Conservation (phyloP, 2,329 filamentous ascomycete species). For the Truncatella angustata region DNA sequence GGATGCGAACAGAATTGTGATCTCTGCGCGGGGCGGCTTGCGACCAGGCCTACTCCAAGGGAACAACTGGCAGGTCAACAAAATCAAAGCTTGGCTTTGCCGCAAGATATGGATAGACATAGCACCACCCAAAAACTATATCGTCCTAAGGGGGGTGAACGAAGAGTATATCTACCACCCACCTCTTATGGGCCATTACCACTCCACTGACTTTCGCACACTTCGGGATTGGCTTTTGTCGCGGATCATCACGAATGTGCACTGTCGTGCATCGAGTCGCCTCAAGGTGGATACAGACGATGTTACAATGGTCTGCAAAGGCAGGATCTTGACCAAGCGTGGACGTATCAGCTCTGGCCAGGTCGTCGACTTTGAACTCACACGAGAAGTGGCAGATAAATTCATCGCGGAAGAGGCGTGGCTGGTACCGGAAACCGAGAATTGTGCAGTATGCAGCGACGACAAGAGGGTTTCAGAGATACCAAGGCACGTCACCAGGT, state of each 20-base stretch:
- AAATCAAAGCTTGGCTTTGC: slow-evolving; percentile 29
- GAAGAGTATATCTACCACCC: slow-evolving; percentile 33
- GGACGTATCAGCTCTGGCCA: slow-evolving; percentile 21
- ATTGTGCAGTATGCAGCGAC: slow-evolving; percentile 33
- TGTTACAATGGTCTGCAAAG: slow-evolving; percentile 16
- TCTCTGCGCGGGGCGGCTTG: slow-evolving; percentile 29
- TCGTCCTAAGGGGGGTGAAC: slow-evolving; percentile 28
- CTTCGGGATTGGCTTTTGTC: slow-evolving; percentile 19
- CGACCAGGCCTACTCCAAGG: slow-evolving; percentile 28
- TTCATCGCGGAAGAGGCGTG: slow-evolving; percentile 31
- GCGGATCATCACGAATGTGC: slow-evolving; percentile 14
- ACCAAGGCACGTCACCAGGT: slow-evolving; percentile 25
- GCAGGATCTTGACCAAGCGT: slow-evolving; percentile 13
- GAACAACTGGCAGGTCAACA: slow-evolving; percentile 28
- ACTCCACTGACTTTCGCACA: slow-evolving; percentile 10
- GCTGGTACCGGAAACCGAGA: slow-evolving; percentile 28
- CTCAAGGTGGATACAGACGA: slow-evolving; percentile 17
- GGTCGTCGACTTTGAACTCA: slow-evolving; percentile 30
- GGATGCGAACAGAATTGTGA: slow-evolving; percentile 25
- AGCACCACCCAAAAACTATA: slow-evolving; percentile 16
- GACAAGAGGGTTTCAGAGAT: slow-evolving; percentile 32
- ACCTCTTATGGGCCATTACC: neutral
- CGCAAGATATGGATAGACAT: slow-evolving; percentile 28
- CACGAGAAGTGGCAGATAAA: slow-evolving; percentile 21
- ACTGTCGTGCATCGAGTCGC: slow-evolving; percentile 11